A percentile compares a stretch with the other conserved stretches of the same genome.
These are phyloP conservation scores for Angophora floribunda DNA, from an alignment of 345 rosid species.

Conservation along the genomic window DNA sequence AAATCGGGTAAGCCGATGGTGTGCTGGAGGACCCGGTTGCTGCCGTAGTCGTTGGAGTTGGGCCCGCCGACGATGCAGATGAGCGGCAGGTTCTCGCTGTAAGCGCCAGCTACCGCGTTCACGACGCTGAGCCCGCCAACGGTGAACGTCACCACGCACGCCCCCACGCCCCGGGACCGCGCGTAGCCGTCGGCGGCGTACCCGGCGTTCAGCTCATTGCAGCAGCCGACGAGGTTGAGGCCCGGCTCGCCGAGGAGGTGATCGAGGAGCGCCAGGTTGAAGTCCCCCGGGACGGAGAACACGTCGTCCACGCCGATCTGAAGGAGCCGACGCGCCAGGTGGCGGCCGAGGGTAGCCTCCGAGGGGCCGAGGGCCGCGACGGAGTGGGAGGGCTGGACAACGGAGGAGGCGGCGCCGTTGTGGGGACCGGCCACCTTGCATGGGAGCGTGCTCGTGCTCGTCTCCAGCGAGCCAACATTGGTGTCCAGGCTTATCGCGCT, in stretches of 20 bases:
- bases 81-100: conserved; percentile 53
- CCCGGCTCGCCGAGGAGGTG: conserved; percentile 16
- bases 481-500: background rate
- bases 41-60: conserved; percentile 55
- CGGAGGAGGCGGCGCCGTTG: background rate
- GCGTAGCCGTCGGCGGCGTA: conserved; percentile 72
- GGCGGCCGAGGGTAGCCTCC: conserved; percentile 17
- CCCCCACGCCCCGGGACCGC: conserved; percentile 53
- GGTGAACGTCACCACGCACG: conserved; percentile 61
- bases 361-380: background rate
- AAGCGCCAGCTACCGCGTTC: conserved; percentile 61
- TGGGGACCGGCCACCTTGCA: background rate
- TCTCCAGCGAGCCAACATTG: background rate
- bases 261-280: conserved; percentile 21
- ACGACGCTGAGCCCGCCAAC: conserved; percentile 54
- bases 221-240: conserved; percentile 16
- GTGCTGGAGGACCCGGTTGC: conserved; percentile 53
- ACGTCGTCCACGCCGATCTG: conserved; percentile 15
- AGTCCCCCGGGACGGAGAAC: conserved; percentile 25
- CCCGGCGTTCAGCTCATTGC: conserved; percentile 26
- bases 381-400: background rate
- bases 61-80: conserved; percentile 59
- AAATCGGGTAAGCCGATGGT: conserved; percentile 60
- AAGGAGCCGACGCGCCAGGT: conserved; percentile 17
- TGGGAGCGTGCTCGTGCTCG: background rate